Evolutionary conservation across 129 eudicot species (phyloP).

Genomic region (Helianthus tuberosus): DNA sequence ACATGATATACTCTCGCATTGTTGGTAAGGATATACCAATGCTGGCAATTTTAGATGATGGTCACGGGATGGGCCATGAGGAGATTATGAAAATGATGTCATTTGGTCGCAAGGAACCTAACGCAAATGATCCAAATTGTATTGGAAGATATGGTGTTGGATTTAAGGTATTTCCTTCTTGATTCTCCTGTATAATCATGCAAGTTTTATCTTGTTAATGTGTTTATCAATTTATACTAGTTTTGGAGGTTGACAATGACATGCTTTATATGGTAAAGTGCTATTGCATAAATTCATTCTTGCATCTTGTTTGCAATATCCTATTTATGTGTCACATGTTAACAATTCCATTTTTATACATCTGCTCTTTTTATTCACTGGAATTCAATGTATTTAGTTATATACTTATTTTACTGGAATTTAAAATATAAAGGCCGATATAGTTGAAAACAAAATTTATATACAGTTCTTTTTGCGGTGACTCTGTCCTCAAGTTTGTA

Average conservation of each 20-base stretch:
- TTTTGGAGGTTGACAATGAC: neutral
- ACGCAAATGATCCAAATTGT: slow-evolving; percentile 45
- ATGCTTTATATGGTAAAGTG: neutral
- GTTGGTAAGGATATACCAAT: slow-evolving; percentile 60
- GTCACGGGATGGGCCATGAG: slow-evolving; percentile 70
- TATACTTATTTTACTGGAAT: neutral
- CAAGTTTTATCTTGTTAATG: neutral
- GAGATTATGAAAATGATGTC: slow-evolving; percentile 62
- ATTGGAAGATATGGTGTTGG: slow-evolving; percentile 84
- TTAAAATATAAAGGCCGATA: neutral
- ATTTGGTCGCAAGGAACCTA: slow-evolving; percentile 71
- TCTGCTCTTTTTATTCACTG: neutral
- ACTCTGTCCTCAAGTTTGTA: no score
- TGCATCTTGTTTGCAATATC: neutral
- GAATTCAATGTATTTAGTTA: neutral
- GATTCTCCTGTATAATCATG: neutral
- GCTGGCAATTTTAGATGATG: slow-evolving; percentile 74
- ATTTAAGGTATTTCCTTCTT: slow-evolving; percentile 56
- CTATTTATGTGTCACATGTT: no score
- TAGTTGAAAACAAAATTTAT: neutral
- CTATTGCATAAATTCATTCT: neutral
- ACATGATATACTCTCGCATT: slow-evolving; percentile 41
- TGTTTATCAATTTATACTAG: neutral
- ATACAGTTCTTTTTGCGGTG: neutral
- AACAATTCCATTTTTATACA: no score